These are phyloP conservation scores for Vaccinium macrocarpon DNA, from an alignment of 148 eudicot species.

Conservation along the genomic window DNA sequence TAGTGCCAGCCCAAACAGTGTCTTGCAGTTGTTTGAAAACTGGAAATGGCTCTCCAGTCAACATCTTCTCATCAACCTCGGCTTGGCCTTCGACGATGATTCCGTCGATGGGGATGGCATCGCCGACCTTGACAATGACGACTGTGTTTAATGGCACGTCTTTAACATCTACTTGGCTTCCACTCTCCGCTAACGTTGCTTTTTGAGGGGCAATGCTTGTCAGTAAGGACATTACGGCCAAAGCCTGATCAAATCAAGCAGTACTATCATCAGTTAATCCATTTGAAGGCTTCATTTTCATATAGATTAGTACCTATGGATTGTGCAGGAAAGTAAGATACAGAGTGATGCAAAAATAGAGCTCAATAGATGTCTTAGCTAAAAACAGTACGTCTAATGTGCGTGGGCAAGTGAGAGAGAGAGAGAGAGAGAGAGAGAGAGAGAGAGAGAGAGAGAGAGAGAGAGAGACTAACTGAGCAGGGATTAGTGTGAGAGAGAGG, in stretches of 20 bases:
- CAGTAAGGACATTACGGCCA: not conserved
- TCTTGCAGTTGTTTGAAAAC: not conserved
- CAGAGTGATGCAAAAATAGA: not conserved
- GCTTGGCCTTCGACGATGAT: not conserved
- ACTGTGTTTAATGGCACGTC: not conserved
- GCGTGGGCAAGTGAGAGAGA: not conserved
- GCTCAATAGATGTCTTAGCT: not conserved
- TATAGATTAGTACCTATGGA: not conserved
- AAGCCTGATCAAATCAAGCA: not conserved
- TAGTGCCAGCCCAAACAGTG: constrained; percentile 1
- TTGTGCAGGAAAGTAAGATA: not conserved
- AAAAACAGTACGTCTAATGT: no score
- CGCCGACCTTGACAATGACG: not conserved
- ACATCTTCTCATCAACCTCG: constrained; percentile 3
- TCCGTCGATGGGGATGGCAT: not conserved
- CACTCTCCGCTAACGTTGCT: not conserved
- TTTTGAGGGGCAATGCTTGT: constrained; percentile 2
- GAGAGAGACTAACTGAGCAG: not conserved
- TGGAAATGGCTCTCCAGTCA: not conserved
- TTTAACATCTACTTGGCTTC: not conserved
- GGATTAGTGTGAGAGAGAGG: not conserved
- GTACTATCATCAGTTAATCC: not conserved
- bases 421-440: not conserved
- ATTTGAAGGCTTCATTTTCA: not conserved
- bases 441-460: not conserved